A percentile compares a stretch with the other conserved stretches of the same genome.
Conservation (phyloP, 1,284 basidiomycete species). For the Wallemia mellicola region DNA sequence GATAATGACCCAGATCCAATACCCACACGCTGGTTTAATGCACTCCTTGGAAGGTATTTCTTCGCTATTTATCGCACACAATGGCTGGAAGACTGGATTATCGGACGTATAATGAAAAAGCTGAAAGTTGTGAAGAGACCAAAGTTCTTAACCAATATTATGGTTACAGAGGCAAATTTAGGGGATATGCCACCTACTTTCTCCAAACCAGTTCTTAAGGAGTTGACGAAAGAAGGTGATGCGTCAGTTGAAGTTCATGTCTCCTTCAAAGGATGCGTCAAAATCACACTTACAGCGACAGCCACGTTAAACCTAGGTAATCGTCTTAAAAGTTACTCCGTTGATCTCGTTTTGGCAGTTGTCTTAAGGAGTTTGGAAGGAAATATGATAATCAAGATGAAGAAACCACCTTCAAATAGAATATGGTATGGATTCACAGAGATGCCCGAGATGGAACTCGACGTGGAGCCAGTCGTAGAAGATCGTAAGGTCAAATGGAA, state of each 20-base stretch:
- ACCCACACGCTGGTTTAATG: constrained; percentile 89
- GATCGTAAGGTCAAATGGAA: constrained; percentile 74
- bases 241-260: constrained; percentile 63
- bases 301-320: constrained; percentile 43
- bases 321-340: constrained; percentile 60
- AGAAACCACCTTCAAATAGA: constrained; percentile 78
- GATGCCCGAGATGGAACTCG: constrained; percentile 58
- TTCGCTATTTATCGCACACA: constrained; percentile 68
- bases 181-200: constrained; percentile 53
- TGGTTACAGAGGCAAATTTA: constrained; percentile 63
- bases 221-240: constrained; percentile 70
- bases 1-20: constrained; percentile 82
- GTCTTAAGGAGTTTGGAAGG: constrained; percentile 63
- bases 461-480: constrained; percentile 74
- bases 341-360: constrained; percentile 62
- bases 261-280: constrained; percentile 54
- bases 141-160: constrained; percentile 50
- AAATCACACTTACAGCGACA: constrained; percentile 64
- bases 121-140: constrained; percentile 68
- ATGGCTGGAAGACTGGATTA: constrained; percentile 50
- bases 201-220: constrained; percentile 89
- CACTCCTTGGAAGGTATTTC: constrained; percentile 66
- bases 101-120: constrained; percentile 70
- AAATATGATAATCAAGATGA: constrained; percentile 64
- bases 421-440: constrained; percentile 97